phyloP scores from a whole-genome alignment of 164 flowering plant species.

The Vitis rotundifolia region DNA sequence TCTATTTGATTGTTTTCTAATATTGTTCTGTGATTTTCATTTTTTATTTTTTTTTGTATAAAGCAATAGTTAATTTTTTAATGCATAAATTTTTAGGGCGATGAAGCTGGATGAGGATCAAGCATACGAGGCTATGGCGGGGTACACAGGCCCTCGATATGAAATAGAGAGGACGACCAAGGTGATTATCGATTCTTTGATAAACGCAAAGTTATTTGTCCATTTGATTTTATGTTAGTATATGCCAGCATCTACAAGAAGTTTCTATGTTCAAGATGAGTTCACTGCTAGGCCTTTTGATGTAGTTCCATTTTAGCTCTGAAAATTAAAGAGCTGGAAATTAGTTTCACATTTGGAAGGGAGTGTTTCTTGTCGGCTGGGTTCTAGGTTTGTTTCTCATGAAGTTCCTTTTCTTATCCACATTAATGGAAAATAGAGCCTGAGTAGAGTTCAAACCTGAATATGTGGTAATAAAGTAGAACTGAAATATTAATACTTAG shows the following conservation, averaged over 20 bases:
- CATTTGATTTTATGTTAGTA: too few species aligned
- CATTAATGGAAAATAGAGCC: too few species aligned
- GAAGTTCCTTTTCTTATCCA: background rate
- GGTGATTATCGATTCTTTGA: conserved; percentile 34
- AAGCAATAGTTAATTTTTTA: background rate
- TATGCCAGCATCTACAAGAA: too few species aligned
- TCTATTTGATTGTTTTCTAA: too few species aligned
- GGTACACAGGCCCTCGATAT: conserved; percentile 67
- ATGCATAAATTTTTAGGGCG: conserved; percentile 45
- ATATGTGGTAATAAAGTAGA: background rate
- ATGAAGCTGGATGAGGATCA: conserved; percentile 57
- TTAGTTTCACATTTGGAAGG: too few species aligned
- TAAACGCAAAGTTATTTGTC: too few species aligned
- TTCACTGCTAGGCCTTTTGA: too few species aligned
- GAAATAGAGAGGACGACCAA: conserved; percentile 70
- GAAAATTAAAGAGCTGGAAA: too few species aligned
- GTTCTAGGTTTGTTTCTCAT: background rate
- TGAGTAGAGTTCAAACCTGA: background rate
- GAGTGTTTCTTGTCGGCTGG: background rate
- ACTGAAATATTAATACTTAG: background rate
- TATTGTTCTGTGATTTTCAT: too few species aligned
- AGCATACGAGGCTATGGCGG: conserved; percentile 52
- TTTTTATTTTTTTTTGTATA: too few species aligned
- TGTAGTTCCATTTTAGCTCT: too few species aligned
- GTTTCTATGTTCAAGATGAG: too few species aligned